Conservation (phyloP, 78 protist genomes). For the Emiliania huxleyi region DNA sequence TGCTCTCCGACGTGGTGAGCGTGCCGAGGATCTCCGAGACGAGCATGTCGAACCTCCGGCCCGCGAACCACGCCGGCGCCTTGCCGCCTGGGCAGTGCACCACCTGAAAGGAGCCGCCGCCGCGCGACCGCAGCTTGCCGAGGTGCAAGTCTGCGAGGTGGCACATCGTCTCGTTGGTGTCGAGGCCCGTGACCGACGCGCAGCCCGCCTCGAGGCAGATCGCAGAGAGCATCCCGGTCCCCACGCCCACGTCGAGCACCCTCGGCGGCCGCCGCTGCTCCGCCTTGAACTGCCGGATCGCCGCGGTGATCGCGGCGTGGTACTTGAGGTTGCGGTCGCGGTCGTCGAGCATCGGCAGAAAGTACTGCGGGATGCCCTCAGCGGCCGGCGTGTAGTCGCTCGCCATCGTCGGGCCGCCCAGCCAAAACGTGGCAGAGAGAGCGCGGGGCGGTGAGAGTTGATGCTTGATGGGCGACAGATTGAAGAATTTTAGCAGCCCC, state of each 20-base stretch:
- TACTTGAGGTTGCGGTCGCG: not conserved
- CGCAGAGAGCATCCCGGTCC: not conserved
- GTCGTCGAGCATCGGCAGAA: not conserved
- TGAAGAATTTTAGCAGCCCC: no score
- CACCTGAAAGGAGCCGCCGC: not conserved
- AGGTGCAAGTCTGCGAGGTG: not conserved
- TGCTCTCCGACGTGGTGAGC: not conserved
- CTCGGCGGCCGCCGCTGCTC: not conserved
- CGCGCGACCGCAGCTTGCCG: not conserved
- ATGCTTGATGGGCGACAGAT: no score
- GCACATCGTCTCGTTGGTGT: not conserved
- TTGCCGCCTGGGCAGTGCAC: not conserved
- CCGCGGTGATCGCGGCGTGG: not conserved
- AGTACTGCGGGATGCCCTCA: not conserved
- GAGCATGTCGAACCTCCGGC: not conserved
- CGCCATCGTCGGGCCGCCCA: no score
- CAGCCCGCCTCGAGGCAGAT: not conserved
- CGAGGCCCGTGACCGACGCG: not conserved
- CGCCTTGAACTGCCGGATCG: not conserved
- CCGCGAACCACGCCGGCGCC: not conserved
- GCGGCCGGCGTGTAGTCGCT: not conserved
- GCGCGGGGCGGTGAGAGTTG: no score
- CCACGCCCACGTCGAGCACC: not conserved
- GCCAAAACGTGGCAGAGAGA: no score
- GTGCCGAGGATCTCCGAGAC: not conserved